Evolutionary conservation across 129 eudicot genomes (phyloP), one percentile per base, ranked within the genome.

Genomic region (Helichrysum umbraculigerum): DNA sequence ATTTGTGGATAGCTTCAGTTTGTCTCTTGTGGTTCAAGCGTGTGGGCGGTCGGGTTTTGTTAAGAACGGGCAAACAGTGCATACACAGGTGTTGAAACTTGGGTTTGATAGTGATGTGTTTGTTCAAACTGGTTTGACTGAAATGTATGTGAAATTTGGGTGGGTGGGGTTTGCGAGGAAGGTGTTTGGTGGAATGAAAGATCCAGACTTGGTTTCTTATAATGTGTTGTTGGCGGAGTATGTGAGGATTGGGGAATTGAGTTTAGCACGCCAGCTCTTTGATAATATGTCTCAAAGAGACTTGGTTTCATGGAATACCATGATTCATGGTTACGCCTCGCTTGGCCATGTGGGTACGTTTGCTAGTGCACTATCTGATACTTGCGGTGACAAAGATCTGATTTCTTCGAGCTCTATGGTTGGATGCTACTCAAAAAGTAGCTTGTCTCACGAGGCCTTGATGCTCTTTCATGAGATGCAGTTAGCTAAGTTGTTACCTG

Each of bases 401-500:
- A 47, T 76, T 69, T 60, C 78, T 22, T 69, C 76, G 72, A 69
- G 68, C 44, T 66, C 75, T 7, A 79, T 16, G 62, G 17, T 11
- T 12, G 17, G 16, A 44, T 44, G 52, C 52, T 44, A 44, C 5
- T 22, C 47, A 0, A 73, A 60, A n/a, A 57, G 20, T 60, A 63
- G 41, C 12, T 68, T 60, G 54, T 65, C 84, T 56, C 76, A 35
- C 19, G 83, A 79, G 74, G 87, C 82, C 12, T 71, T 84, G 60
- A 65, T 41, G 47, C 72, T 84, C 9, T 79, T 84, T 68, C 66
- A 76, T 58, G 82, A 80, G 71, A 79, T 84, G 87, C 78, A 59
- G 71, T 60, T 57, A n/a, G 78, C 86, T 5, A 84, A 76, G 37
- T 79, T 88, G 42, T 83, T 77, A 75, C 97, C 97, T 7, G 90